A percentile compares a stretch with the other conserved stretches of the same genome.
Evolutionary conservation across 2,329 filamentous ascomycete species (phyloP).

Genomic region (Claviceps arundinis): DNA sequence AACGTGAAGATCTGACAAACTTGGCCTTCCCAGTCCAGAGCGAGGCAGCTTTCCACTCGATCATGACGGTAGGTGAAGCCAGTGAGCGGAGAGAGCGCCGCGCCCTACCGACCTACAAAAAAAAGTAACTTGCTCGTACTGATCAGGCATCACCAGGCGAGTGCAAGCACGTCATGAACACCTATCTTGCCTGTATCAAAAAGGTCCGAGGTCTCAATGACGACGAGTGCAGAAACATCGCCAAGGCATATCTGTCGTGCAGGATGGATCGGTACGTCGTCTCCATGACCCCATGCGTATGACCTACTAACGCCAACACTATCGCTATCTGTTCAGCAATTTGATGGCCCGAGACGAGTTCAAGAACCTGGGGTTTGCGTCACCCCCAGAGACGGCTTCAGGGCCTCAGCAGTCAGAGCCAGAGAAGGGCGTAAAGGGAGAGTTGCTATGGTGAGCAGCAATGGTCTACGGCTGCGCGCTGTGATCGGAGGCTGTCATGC

Average conservation of each 20-base stretch:
- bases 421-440: slow-evolving; percentile 24
- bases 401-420: slow-evolving; percentile 10
- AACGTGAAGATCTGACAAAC: slow-evolving; percentile 1
- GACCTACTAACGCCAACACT: neutral
- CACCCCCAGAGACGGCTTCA: slow-evolving; percentile 9
- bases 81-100: neutral
- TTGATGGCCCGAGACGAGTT: slow-evolving; percentile 94
- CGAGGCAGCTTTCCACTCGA: slow-evolving; percentile 93
- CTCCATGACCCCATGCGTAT: no score
- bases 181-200: slow-evolving; percentile 80
- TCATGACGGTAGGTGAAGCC: slow-evolving; percentile 50
- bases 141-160: slow-evolving; percentile 48
- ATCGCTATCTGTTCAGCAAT: slow-evolving; percentile 42
- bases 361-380: slow-evolving; percentile 72
- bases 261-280: slow-evolving; percentile 77
- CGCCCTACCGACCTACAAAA: neutral
- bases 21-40: slow-evolving; percentile 49
- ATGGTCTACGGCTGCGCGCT: neutral
- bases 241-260: slow-evolving; percentile 80
- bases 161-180: slow-evolving; percentile 79
- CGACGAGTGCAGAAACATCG: slow-evolving; percentile 68
- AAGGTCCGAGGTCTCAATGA: slow-evolving; percentile 74
- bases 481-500: neutral
- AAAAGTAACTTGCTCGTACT: neutral
- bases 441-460: slow-evolving; percentile 20